Percentiles rank a stretch among this genome's conserved stretches.
phyloP scores from a whole-genome alignment of 345 rosid genomes.

The Eucalyptus viminalis region DNA sequence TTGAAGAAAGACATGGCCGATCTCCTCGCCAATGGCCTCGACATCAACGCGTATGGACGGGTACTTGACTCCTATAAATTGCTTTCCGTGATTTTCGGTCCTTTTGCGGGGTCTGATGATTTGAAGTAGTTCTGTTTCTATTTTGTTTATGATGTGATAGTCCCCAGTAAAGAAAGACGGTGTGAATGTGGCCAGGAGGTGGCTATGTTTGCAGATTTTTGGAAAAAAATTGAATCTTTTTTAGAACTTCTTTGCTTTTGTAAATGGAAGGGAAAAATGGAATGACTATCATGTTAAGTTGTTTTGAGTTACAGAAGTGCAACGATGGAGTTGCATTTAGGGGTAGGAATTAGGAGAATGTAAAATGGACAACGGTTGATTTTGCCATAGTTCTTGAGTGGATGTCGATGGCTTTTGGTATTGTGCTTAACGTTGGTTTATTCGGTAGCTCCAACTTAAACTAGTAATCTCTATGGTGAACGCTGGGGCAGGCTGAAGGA shows the following conservation, averaged over 20 bases:
- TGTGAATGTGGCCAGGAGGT: neutral
- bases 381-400: neutral
- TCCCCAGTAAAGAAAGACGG: neutral
- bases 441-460: neutral
- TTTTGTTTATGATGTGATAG: neutral
- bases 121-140: neutral
- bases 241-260: neutral
- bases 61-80: conserved; percentile 4
- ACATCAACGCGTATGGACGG: conserved; percentile 68
- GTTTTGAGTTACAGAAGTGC: neutral
- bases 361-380: neutral
- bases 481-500: conserved; percentile 61
- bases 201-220: neutral
- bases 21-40: conserved; percentile 80
- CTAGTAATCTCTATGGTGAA: neutral
- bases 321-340: neutral
- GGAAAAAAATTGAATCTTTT: neutral
- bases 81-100: neutral
- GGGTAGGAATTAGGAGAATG: neutral
- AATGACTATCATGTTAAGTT: neutral
- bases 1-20: conserved; percentile 83
- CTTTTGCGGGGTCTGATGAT: neutral
- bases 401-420: neutral
- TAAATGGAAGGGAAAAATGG: neutral
- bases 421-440: neutral